Evolutionary conservation across 352 stramenopile genomes (phyloP).

Genomic region (Globisporangium abappressorium): DNA sequence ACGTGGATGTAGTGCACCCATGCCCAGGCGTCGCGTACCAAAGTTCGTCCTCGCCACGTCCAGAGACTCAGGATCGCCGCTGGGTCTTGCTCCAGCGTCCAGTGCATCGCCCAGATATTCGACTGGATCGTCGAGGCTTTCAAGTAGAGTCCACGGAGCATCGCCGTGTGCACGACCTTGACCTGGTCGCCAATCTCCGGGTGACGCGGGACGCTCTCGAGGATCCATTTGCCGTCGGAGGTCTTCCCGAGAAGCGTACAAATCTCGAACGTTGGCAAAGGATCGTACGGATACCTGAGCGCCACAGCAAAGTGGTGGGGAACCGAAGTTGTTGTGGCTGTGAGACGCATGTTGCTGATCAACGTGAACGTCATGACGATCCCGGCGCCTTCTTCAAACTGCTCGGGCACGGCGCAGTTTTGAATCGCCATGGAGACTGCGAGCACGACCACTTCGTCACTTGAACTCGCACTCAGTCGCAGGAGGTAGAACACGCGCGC

Average conservation of each 20-base stretch:
- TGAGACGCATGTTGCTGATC: slow-evolving; percentile 11
- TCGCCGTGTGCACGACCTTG: slow-evolving; percentile 24
- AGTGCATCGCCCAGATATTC: slow-evolving; percentile 29
- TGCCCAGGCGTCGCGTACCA: slow-evolving; percentile 18
- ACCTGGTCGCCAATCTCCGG: neutral
- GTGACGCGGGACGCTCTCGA: slow-evolving; percentile 5
- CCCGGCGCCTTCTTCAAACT: slow-evolving; percentile 1
- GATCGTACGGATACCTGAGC: slow-evolving; percentile 29
- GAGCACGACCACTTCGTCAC: neutral
- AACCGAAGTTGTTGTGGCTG: neutral
- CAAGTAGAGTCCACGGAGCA: slow-evolving; percentile 36
- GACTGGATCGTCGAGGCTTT: slow-evolving; percentile 25
- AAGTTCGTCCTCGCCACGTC: neutral
- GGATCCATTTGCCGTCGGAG: neutral
- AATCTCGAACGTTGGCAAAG: neutral
- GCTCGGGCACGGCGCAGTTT: slow-evolving; percentile 2
- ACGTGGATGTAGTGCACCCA: slow-evolving; percentile 31
- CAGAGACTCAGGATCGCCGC: slow-evolving; percentile 12
- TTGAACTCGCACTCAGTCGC: neutral
- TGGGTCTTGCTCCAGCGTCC: slow-evolving; percentile 22
- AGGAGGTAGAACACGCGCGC: neutral
- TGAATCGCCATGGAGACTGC: neutral
- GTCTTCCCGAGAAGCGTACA: neutral
- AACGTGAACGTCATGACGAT: slow-evolving; percentile 5
- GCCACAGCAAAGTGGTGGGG: slow-evolving; percentile 14